Percentiles rank a stretch among this genome's conserved stretches.
Conservation (phyloP, 202 grass and related monocot species). For the Setaria italica region DNA sequence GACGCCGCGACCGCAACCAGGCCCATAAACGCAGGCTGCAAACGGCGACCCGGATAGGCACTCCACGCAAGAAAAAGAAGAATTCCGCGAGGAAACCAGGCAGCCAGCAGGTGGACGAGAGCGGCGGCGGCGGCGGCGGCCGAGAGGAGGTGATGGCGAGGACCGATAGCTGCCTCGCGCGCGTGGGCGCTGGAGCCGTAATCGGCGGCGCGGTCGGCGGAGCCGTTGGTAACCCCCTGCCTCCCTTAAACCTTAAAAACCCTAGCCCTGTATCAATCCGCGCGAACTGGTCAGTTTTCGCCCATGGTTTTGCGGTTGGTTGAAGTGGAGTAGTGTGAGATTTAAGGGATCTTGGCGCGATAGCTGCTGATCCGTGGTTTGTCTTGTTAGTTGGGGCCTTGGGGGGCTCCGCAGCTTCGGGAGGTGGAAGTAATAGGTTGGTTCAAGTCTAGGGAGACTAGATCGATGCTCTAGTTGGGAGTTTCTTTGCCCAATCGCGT, state of each 20-base stretch:
- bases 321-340: background rate
- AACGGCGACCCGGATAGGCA: background rate
- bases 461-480: background rate
- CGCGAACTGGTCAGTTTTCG: background rate
- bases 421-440: background rate
- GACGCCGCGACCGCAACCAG: background rate
- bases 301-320: too few species aligned
- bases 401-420: conserved; percentile 13
- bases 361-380: conserved; percentile 37
- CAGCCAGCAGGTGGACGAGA: background rate
- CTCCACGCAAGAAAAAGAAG: conserved; percentile 13
- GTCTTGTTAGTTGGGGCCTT: conserved; percentile 2
- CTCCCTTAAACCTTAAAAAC: conserved; percentile 63
- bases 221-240: conserved; percentile 65
- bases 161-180: conserved; percentile 70
- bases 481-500: conserved; percentile 28
- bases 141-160: conserved; percentile 46
- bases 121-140: conserved; percentile 12
- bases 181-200: conserved; percentile 70
- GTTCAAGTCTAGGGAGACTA: background rate
- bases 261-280: conserved; percentile 37
- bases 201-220: conserved; percentile 81
- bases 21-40: conserved; percentile 45
- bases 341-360: conserved; percentile 19
- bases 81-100: background rate